Percentiles rank a stretch among this genome's conserved stretches.
These are phyloP conservation scores for Nigrograna mackinnonii DNA, from an alignment of 2,329 filamentous ascomycete species.

Conservation along the genomic window DNA sequence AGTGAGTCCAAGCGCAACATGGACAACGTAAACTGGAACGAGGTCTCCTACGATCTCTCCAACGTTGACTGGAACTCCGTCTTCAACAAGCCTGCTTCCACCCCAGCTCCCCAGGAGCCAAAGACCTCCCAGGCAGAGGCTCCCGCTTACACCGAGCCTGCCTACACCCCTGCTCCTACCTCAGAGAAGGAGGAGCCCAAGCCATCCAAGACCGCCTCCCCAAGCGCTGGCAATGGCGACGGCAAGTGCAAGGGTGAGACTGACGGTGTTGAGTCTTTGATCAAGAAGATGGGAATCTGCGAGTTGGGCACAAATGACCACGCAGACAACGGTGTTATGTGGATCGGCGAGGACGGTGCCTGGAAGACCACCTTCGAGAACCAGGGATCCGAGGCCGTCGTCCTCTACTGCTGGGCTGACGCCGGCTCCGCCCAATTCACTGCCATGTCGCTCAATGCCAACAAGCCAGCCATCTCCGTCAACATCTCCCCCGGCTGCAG, in stretches of 20 bases:
- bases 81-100: conserved; percentile 13
- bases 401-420: conserved; percentile 42
- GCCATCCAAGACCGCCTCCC: neutral
- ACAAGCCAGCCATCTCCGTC: conserved; percentile 41
- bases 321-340: conserved; percentile 32
- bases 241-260: neutral
- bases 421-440: conserved; percentile 34
- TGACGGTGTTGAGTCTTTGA: conserved; percentile 23
- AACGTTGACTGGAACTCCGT: conserved; percentile 31
- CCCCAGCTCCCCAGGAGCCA: neutral
- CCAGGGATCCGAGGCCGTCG: conserved; percentile 28
- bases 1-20: conserved; percentile 34
- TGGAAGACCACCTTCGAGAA: conserved; percentile 43
- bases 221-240: too few relatives aligned
- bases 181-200: neutral
- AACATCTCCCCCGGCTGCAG: conserved; percentile 40
- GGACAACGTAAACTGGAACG: conserved; percentile 32
- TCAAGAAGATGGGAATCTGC: conserved; percentile 22
- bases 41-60: conserved; percentile 25
- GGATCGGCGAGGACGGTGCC: conserved; percentile 37
- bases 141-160: conserved; percentile 6
- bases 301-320: conserved; percentile 31
- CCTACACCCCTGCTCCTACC: conserved; percentile 9
- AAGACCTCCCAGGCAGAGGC: conserved; percentile 12
- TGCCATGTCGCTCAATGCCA: conserved; percentile 41